phyloP scores from a whole-genome alignment of 2,329 filamentous ascomycete genomes.

The Stachybotrys echinatus region DNA sequence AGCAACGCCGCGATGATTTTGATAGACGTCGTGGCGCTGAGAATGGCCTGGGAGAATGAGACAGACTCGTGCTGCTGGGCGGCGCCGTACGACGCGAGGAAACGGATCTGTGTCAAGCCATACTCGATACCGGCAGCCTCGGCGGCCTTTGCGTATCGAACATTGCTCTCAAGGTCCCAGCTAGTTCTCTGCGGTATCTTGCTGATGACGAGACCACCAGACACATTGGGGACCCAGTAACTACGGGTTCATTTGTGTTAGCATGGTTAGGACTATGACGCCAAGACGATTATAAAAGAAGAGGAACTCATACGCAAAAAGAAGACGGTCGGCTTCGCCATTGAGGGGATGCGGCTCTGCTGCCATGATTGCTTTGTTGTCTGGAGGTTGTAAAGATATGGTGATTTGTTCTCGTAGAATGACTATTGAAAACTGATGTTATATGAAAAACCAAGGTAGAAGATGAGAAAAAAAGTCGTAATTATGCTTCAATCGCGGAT shows the following conservation, averaged over 20 bases:
- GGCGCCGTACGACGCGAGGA: slow-evolving; percentile 44
- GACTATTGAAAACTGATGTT: no score
- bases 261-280: no score
- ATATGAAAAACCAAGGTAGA: no score
- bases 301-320: not conserved
- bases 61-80: slow-evolving; percentile 47
- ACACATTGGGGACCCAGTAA: slow-evolving; percentile 51
- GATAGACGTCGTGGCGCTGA: slow-evolving; percentile 39
- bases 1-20: slow-evolving; percentile 47
- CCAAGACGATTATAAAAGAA: not conserved
- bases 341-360: not conserved
- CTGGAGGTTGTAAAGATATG: no score
- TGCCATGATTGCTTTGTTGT: not conserved
- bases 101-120: slow-evolving; percentile 45
- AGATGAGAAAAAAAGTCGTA: no score
- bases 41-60: slow-evolving; percentile 43
- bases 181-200: slow-evolving; percentile 44
- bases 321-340: not conserved
- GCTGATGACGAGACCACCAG: slow-evolving; percentile 45
- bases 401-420: no score
- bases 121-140: slow-evolving; percentile 45
- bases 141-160: slow-evolving; percentile 42
- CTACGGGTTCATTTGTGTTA: slow-evolving; percentile 10
- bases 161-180: slow-evolving; percentile 43
- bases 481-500: no score